Evolutionary conservation across 2,329 filamentous ascomycete species (phyloP).

Genomic region (Verticillium nubilum): DNA sequence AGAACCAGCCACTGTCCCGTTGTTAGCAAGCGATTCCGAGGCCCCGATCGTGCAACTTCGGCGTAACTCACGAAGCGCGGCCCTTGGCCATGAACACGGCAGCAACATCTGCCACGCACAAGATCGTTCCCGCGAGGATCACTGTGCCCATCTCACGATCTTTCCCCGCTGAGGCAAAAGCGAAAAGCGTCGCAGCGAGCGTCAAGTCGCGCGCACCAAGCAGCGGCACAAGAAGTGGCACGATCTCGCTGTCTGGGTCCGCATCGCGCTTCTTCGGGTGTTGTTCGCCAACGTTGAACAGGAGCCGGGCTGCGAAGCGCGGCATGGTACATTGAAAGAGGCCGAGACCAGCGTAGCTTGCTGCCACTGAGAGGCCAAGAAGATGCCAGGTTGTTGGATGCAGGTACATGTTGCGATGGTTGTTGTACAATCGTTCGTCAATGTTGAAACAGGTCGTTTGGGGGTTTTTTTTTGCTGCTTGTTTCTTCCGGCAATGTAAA

Average conservation of each 20-base stretch:
- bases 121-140: conserved; percentile 11
- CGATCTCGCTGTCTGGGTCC: background rate
- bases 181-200: conserved; percentile 11
- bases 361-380: conserved; percentile 7
- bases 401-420: conserved; percentile 19
- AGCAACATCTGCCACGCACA: conserved; percentile 11
- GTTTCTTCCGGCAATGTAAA: too few relatives aligned
- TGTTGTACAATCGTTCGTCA: too few relatives aligned
- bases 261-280: background rate
- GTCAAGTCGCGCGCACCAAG: conserved; percentile 13
- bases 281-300: conserved; percentile 3
- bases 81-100: conserved; percentile 5
- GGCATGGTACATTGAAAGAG: background rate
- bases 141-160: conserved; percentile 13
- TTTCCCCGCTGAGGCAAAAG: conserved; percentile 6
- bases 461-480: too few relatives aligned
- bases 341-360: conserved; percentile 6
- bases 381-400: conserved; percentile 9
- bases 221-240: conserved; percentile 10
- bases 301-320: background rate
- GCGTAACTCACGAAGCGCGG: conserved; percentile 6
- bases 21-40: background rate
- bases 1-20: background rate
- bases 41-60: too few relatives aligned
- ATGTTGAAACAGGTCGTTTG: too few relatives aligned